Evolutionary conservation across 2,329 filamentous ascomycete genomes (phyloP).

Genomic region (Emericellopsis atlantica): DNA sequence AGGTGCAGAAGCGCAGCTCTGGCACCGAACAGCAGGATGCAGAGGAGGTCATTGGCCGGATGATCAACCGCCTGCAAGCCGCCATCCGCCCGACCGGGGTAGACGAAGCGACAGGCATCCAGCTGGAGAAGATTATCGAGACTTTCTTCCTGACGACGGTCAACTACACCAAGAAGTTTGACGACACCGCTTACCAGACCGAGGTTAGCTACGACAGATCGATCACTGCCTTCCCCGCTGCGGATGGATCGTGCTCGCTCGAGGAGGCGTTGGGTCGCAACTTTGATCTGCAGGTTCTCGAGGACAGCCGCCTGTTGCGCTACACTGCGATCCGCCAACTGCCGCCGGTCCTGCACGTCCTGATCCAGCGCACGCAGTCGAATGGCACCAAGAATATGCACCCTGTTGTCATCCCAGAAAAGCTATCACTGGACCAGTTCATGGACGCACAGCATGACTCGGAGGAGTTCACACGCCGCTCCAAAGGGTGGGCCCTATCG

Average conservation of each 20-base stretch:
- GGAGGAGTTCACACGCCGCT: conserved; percentile 48
- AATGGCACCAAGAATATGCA: conserved; percentile 65
- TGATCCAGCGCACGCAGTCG: conserved; percentile 72
- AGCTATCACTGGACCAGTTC: conserved; percentile 79
- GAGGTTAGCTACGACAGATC: conserved; percentile 46
- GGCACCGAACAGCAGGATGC: conserved; percentile 80
- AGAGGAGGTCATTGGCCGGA: conserved; percentile 87
- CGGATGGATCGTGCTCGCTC: conserved; percentile 44
- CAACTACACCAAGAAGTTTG: conserved; percentile 43
- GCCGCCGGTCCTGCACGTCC: conserved; percentile 78
- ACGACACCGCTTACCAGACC: conserved; percentile 23
- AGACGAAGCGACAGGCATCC: conserved; percentile 51
- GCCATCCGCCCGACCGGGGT: conserved; percentile 67
- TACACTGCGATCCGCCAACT: conserved; percentile 64
- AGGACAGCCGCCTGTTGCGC: conserved; percentile 45
- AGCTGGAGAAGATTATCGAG: conserved; percentile 68
- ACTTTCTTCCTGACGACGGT: conserved; percentile 51
- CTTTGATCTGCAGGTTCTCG: conserved; percentile 69
- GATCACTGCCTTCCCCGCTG: conserved; percentile 46
- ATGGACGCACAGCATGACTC: conserved; percentile 54
- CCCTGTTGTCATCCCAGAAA: conserved; percentile 66
- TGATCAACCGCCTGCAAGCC: conserved; percentile 80
- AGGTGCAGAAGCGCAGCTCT: conserved; percentile 30
- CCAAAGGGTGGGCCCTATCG: conserved; percentile 65
- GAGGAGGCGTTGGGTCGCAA: conserved; percentile 77